A percentile compares a stretch with the other conserved stretches of the same genome.
Evolutionary conservation across 371 early-diverging fungal genomes (phyloP).

Genomic region (Mortierella sp.): DNA sequence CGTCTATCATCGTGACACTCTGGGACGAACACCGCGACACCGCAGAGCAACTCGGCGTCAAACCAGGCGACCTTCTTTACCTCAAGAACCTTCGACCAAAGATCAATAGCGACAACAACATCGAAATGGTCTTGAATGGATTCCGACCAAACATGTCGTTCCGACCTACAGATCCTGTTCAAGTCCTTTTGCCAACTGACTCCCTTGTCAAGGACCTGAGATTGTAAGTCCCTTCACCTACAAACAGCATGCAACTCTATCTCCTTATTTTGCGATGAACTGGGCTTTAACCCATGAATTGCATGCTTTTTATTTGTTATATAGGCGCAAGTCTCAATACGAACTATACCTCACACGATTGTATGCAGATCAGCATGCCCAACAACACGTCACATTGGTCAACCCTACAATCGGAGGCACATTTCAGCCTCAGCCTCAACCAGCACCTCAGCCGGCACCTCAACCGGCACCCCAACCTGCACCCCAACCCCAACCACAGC

Average conservation of each 20-base stretch:
- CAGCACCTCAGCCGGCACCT: not conserved
- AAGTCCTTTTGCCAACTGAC: conserved; percentile 3
- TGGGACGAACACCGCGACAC: conserved; percentile 40
- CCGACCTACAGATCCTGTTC: conserved; percentile 16
- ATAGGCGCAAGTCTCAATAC: conserved; percentile 16
- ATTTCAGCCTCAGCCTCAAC: conserved; percentile 1
- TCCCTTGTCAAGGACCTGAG: conserved; percentile 3
- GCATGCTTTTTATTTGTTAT: not conserved
- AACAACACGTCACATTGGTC: not conserved
- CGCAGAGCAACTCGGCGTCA: conserved; percentile 1
- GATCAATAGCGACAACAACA: not conserved
- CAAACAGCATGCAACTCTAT: too few relatives aligned
- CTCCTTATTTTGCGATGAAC: too few relatives aligned
- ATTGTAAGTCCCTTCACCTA: conserved; percentile 6
- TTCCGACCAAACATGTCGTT: conserved; percentile 11
- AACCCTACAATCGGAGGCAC: not conserved
- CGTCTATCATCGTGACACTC: conserved; percentile 32
- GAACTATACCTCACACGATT: not conserved
- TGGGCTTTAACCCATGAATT: not conserved
- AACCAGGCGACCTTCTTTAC: conserved; percentile 14
- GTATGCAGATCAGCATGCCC: not conserved
- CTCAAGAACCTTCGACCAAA: conserved; percentile 39
- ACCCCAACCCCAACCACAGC: not conserved
- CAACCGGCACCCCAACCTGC: not conserved
- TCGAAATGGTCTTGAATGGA: conserved; percentile 34